Base-by-base conservation (phyloP, 305 asterid genomes). In the Fraxinus angustifolia region DNA sequence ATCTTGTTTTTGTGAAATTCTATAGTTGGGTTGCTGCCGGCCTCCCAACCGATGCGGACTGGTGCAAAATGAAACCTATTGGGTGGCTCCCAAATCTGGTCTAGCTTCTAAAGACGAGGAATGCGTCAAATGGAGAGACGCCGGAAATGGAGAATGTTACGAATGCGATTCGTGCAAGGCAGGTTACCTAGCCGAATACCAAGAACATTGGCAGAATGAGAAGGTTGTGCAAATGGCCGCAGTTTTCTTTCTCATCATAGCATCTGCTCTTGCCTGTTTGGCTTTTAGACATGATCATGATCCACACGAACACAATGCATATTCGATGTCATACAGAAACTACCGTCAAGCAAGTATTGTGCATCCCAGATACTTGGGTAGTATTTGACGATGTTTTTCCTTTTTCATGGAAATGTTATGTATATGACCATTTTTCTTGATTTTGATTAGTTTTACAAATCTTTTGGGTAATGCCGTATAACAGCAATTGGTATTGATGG, bases 91-190 rank as follows among this genome's bases (percentile, higher is more conserved):
- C 21, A 71, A 75, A 35, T 76, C 67, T 8, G 83, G 79, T 26
- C 31, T 75, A 33, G 67, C 34, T 77, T 33, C 82, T 34, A 19
- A 40, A 33, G 84, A 79, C 23, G 78, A 16, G 35, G 88, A 76
- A 78, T 84, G 85, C 77, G 19, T 50, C 34, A 30, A 3, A 71
- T 85, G 82, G 85, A 67, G 78, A 16, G 65, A 80, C n/a, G 50
- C 50, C 28, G 53, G 19, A 34, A 56, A 28, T 17, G 79, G 80
- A 48, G 73, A 77, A 30, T 82, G 88, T 80, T 82, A 82, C 3
- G 82, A 82, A 16, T 85, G 85, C 78, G 85, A 85, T 42, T 85
- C 88, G 3, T 82, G 88, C 88, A 85, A 85, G 78, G 88, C 88
- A 35, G 85, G 85, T 58, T 85, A 79, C 72, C 76, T 85, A 10